Base-by-base conservation (phyloP, 2,329 filamentous ascomycete genomes). In the Trichoderma oligosporum region DNA sequence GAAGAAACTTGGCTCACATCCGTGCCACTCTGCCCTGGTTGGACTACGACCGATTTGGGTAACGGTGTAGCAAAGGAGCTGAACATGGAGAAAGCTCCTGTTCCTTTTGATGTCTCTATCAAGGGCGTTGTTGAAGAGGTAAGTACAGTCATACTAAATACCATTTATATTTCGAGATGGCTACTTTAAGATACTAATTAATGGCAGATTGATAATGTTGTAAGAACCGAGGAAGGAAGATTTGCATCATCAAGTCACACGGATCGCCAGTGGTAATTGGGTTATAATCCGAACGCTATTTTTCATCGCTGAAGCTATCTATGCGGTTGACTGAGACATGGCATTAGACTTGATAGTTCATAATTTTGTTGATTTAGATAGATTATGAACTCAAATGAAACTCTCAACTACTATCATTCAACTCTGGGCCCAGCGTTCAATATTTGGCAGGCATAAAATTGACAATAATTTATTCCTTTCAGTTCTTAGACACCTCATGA, bases 401-500 rank as follows among this genome's bases (percentile, higher is more conserved):
- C 11, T 6, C n/a, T n/a, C n/a, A n/a, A 18, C 2, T 1, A 7
- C 12, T 9, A 6, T 4, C 11, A 31, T 24, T 46, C 6, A 9
- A n/a, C 20, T 8, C 3, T 1, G n/a, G 12, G 1, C 7, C 2
- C 22, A 2, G 3, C 6, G 12, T 3, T 56, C 53, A 56, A 4
- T 22, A 12, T 7, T 38, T 39, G 12, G 24, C 35, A 3, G 47
- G 31, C 22, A 59, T 24, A 62, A 70, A 70, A 4, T 63, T 59
- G 20, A 71, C 65, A 0, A 70, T 65, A 0, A 60, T 64, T 46
- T 71, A 71, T 5, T 63, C 64, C 5, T 49, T 53, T 8, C 64
- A 61, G 2, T 61, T 57, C 27, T 65, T 61, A 3, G 64, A 49
- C 1, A 63, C 68, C 8, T 62, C n/a, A 2, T 64, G 61, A 12